These are phyloP conservation scores for Plasmodium blacklocki DNA, from an alignment of 169 alveolate genomes.

Conservation along the genomic window DNA sequence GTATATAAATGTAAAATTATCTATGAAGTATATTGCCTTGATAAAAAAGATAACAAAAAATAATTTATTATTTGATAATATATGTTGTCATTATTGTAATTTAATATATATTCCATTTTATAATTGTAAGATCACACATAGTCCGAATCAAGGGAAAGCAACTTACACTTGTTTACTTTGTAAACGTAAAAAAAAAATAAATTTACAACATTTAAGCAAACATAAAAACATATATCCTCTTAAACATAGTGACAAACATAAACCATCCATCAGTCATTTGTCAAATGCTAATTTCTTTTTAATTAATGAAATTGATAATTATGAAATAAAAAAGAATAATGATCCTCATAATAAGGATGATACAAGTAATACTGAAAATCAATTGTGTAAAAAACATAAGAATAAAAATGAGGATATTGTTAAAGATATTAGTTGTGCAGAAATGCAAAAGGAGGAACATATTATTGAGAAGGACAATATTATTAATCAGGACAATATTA, in stretches of 20 bases:
- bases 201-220: not conserved
- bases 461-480: not conserved
- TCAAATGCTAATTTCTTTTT: constrained; percentile 5
- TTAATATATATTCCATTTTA: constrained; percentile 75
- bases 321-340: constrained; percentile 21
- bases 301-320: constrained; percentile 55
- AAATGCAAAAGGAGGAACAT: not conserved
- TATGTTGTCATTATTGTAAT: constrained; percentile 70
- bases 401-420: not conserved
- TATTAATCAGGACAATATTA: not conserved
- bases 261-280: not conserved
- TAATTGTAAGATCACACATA: constrained; percentile 31
- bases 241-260: not conserved
- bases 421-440: not conserved
- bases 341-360: not conserved
- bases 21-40: constrained; percentile 62
- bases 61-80: constrained; percentile 17
- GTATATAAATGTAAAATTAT: constrained; percentile 57
- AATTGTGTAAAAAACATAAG: too few relatives aligned
- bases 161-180: constrained; percentile 36
- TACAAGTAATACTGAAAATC: not conserved
- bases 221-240: not conserved
- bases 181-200: constrained; percentile 27
- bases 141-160: not conserved
- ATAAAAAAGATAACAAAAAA: constrained; percentile 59